Evolutionary conservation across 2,329 filamentous ascomycete genomes (phyloP), one percentile per base, ranked within the genome.

Genomic region (Neonectria ditissima): DNA sequence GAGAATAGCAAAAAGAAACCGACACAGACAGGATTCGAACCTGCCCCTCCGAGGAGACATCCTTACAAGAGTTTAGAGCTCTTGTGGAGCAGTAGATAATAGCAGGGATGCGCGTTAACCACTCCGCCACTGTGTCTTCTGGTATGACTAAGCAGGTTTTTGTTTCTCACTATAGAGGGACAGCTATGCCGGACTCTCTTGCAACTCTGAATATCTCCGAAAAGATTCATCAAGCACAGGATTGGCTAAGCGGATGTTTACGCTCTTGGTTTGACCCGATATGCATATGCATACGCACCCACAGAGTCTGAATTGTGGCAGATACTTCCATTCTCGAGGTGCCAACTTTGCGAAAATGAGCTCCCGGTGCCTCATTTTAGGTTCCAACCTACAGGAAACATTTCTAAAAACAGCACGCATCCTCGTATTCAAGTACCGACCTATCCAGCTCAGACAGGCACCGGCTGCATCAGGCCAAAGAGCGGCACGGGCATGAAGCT

Each of bases 51-150:
- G 22, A 48, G 45, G 13, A 43, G n/a, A 43, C 16, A 18, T 18
- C 39, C n/a, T 43, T 43, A 20, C 39, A 43, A 20, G 18, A 8
- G 10, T 32, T 32, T 32, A 20, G 39, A 43, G 39, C 9, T 18
- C 9, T 43, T 20, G 39, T 43, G 39, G 13, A 47, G 44, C 13
- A 26, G 24, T 9, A 16, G 4, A 9, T 26, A 16, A 16, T 34
- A 51, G 48, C 48, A 51, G 48, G 28, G 48, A 11, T 14, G 26
- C 22, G 48, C 48, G 28, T 51, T 51, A 51, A 51, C 48, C 47
- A 30, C 48, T 51, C 48, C 28, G 48, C 48, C 50, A 53, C 20
- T 24, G 18, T 53, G 50, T 39, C 32, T 39, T 18, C 26, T 34
- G n/a, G 8, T 51, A 34, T 30, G 48, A 51, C 30, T 30, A 51